Conservation (phyloP, 2,329 filamentous ascomycete species). For the Hyphodiscus sp. region DNA sequence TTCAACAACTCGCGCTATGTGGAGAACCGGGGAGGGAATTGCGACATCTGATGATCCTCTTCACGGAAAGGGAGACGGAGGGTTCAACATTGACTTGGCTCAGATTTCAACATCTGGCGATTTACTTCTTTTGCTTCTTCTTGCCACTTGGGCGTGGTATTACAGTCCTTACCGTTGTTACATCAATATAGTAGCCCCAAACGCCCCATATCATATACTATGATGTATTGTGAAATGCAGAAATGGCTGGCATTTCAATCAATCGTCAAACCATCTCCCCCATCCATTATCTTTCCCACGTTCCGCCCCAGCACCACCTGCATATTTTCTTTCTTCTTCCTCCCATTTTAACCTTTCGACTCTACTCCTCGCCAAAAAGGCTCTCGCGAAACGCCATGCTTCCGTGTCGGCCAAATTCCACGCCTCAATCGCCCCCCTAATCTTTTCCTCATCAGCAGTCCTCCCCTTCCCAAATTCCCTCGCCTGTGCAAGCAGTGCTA, state of each 20-base stretch:
- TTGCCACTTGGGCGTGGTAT: background rate
- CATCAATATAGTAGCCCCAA: background rate
- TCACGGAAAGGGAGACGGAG: too few relatives aligned
- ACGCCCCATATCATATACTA: background rate
- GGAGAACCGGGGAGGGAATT: too few relatives aligned
- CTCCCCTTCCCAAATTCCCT: slow-evolving; percentile 41
- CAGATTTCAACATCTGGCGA: background rate
- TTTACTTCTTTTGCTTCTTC: slow-evolving; percentile 5
- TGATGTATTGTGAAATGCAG: background rate
- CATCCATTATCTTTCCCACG: slow-evolving; percentile 20
- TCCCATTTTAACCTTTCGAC: slow-evolving; percentile 65
- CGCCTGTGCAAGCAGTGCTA: slow-evolving; percentile 47
- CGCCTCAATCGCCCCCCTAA: slow-evolving; percentile 53
- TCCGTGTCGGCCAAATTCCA: slow-evolving; percentile 70
- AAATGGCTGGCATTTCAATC: background rate
- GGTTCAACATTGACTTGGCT: background rate
- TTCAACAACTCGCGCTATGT: too few relatives aligned
- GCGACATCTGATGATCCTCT: too few relatives aligned
- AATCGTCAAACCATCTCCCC: slow-evolving; percentile 28
- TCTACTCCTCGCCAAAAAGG: slow-evolving; percentile 55
- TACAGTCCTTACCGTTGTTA: background rate
- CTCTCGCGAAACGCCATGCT: slow-evolving; percentile 68
- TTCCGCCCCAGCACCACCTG: slow-evolving; percentile 48
- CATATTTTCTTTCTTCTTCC: slow-evolving; percentile 59
- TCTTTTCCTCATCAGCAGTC: slow-evolving; percentile 36